These are phyloP conservation scores for Lipomyces yamanashiensis DNA, from an alignment of 805 yeast species.

Conservation along the genomic window DNA sequence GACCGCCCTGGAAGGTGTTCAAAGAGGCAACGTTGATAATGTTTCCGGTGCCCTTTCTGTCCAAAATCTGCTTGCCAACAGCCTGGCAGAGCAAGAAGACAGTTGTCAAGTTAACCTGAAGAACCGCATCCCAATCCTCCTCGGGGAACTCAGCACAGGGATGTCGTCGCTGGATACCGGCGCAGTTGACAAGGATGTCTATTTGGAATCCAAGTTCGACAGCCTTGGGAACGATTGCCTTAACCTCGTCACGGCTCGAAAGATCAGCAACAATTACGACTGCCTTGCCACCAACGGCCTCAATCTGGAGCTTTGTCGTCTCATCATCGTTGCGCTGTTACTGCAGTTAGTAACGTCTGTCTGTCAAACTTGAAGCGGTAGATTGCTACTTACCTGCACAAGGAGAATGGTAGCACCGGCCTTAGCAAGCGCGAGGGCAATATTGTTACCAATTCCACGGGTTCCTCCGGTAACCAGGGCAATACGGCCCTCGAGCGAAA, in stretches of 20 bases:
- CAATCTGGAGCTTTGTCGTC: slow-evolving; percentile 41
- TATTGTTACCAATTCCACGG: slow-evolving; percentile 61
- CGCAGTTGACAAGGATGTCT: slow-evolving; percentile 53
- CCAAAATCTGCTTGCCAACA: slow-evolving; percentile 49
- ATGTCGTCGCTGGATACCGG: slow-evolving; percentile 48
- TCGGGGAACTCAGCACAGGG: slow-evolving; percentile 48
- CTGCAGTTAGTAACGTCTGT: not conserved
- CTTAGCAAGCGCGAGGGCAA: slow-evolving; percentile 57
- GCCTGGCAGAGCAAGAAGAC: slow-evolving; percentile 49
- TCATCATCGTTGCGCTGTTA: slow-evolving; percentile 27
- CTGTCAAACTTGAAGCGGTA: not conserved
- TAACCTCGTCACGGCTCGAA: slow-evolving; percentile 43
- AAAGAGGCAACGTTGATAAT: slow-evolving; percentile 53
- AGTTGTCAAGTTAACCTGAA: slow-evolving; percentile 51
- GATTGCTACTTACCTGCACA: slow-evolving; percentile 42
- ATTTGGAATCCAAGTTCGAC: slow-evolving; percentile 44
- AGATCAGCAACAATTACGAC: slow-evolving; percentile 41
- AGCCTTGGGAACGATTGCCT: slow-evolving; percentile 44
- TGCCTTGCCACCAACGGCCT: slow-evolving; percentile 41
- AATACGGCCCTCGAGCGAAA: slow-evolving; percentile 50
- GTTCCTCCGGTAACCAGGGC: slow-evolving; percentile 60
- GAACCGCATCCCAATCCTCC: slow-evolving; percentile 48
- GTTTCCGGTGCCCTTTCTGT: slow-evolving; percentile 47
- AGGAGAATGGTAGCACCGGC: slow-evolving; percentile 53
- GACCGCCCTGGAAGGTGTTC: slow-evolving; percentile 51